A percentile compares a stretch with the other conserved stretches of the same genome.
These are phyloP conservation scores for Fusarium bactridioides DNA, from an alignment of 2,329 filamentous ascomycete species.

Conservation along the genomic window DNA sequence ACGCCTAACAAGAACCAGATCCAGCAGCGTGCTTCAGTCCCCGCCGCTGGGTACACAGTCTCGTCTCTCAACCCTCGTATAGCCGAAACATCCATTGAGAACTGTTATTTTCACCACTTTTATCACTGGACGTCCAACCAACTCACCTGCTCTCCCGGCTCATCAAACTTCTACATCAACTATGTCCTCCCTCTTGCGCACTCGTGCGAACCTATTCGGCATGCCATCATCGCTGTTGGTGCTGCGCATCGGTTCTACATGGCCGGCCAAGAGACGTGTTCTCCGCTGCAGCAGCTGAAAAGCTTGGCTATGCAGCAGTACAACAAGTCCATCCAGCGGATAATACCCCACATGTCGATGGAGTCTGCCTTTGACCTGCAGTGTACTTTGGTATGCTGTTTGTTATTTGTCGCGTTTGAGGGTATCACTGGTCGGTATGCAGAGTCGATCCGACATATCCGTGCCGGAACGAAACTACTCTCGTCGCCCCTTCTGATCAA, in stretches of 20 bases:
- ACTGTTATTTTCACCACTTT: conserved; percentile 32
- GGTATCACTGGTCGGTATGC: conserved; percentile 33
- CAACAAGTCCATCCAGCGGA: conserved; percentile 31
- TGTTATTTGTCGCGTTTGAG: conserved; percentile 37
- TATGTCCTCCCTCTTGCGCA: conserved; percentile 27
- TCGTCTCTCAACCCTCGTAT: neutral
- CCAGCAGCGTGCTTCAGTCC: neutral
- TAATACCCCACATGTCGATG: conserved; percentile 26
- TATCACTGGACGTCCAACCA: conserved; percentile 28
- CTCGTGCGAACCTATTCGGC: conserved; percentile 11
- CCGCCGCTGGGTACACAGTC: neutral
- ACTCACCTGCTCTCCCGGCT: conserved; percentile 8
- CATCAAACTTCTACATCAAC: conserved; percentile 23
- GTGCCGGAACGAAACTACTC: conserved; percentile 22
- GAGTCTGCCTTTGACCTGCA: conserved; percentile 19
- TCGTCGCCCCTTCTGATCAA: neutral
- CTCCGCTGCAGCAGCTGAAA: conserved; percentile 24
- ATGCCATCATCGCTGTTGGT: conserved; percentile 27
- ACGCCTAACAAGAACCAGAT: conserved; percentile 1
- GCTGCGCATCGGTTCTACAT: conserved; percentile 29
- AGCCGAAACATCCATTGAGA: conserved; percentile 16
- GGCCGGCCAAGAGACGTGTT: conserved; percentile 16
- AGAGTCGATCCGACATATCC: conserved; percentile 32
- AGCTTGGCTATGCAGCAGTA: conserved; percentile 33
- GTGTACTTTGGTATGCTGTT: conserved; percentile 31